phyloP scores from a whole-genome alignment of 768 basidiomycete species.

The Crucibulum laeve region DNA sequence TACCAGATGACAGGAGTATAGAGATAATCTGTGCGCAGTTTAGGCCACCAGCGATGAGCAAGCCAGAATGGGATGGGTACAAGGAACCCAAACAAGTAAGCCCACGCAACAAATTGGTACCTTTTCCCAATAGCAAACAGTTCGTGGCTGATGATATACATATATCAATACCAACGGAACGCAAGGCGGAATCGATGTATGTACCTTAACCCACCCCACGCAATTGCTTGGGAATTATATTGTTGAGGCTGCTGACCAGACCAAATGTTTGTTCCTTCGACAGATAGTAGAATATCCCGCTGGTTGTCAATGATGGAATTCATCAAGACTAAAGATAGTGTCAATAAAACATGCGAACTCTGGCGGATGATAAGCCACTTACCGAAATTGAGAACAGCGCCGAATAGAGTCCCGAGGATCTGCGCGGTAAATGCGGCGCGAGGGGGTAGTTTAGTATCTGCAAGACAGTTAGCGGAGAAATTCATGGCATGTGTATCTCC shows the following conservation, averaged over 20 bases:
- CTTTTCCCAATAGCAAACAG: constrained; percentile 37
- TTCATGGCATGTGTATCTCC: not conserved
- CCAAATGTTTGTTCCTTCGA: constrained; percentile 54
- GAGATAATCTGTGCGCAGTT: constrained; percentile 38
- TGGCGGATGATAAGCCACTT: constrained; percentile 3
- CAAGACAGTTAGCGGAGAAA: not conserved
- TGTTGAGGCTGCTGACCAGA: constrained; percentile 44
- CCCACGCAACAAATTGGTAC: constrained; percentile 47
- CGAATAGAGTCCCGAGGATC: constrained; percentile 43
- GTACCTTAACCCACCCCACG: constrained; percentile 46
- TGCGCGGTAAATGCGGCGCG: constrained; percentile 48
- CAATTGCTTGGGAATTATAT: constrained; percentile 47
- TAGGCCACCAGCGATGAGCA: constrained; percentile 37
- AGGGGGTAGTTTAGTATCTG: constrained; percentile 45
- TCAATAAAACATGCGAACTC: not conserved
- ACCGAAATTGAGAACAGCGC: constrained; percentile 43
- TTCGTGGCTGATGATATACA: constrained; percentile 24
- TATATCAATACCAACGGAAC: not conserved
- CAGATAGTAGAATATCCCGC: constrained; percentile 43
- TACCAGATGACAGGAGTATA: constrained; percentile 44
- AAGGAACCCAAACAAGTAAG: constrained; percentile 42
- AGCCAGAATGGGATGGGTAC: constrained; percentile 55
- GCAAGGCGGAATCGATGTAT: not conserved
- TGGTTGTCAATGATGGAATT: constrained; percentile 52
- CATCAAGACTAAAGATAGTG: constrained; percentile 42